Evolutionary conservation across 805 yeast genomes (phyloP), one percentile per base, ranked within the genome.

Genomic region (Komagataella kurtzmanii): DNA sequence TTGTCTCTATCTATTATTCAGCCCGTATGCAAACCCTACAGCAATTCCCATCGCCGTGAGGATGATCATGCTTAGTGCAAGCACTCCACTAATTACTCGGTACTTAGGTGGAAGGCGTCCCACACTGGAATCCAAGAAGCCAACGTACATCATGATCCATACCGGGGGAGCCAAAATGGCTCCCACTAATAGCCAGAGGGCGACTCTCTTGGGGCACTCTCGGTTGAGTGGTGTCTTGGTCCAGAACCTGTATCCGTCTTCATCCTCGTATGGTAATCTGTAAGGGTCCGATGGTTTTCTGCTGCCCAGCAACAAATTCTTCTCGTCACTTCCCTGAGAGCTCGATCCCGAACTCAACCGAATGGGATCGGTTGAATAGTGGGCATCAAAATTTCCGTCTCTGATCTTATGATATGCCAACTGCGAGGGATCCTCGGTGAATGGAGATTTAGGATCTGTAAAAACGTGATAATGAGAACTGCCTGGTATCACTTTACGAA

Each of bases 81-180:
- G 45, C 2, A 56, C 18, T 2, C 58, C 59, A 49, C 64, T 57
- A 1, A 54, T 51, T 8, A 59, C 19, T 53, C 64, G 65, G 53
- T 57, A 58, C 7, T 17, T 24, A 12, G 44, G 47, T 7, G 61
- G 59, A 12, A 65, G 45, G 6, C 44, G 52, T 6, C 67, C 68
- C 49, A 61, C 56, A 6, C 54, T 54, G 14, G 50, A 51, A 53
- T 64, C 67, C 12, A 62, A 44, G 43, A 53, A 57, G 7, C 68
- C 68, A 2, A 55, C 52, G 2, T 60, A 56, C 12, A 64, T 60
- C 8, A 64, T 45, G 7, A 62, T 52, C 60, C 62, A 61, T 46
- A 65, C 57, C 7, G 68, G 66, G 10, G 67, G 67, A 14, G 59
- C 59, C 14, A 65, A 10, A 18, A 59, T 48, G 3, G 65, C 58